Evolutionary conservation across 768 basidiomycete genomes (phyloP).

Genomic region (Hydnum rufescens): DNA sequence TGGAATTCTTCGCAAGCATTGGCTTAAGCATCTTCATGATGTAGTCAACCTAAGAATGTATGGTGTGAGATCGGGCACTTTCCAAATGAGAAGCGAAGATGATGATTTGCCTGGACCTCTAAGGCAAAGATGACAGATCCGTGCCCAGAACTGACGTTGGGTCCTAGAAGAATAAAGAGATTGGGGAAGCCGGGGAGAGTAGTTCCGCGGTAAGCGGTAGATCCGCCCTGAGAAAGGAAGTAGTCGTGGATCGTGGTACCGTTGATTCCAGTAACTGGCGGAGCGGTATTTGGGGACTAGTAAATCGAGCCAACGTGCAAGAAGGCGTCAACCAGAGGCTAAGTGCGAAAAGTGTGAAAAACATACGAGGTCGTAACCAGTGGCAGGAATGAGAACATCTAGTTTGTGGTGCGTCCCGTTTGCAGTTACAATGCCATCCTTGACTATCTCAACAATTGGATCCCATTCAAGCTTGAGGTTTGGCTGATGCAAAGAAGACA

Average conservation of each 20-base stretch:
- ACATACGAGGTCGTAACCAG: not conserved
- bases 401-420: conserved; percentile 15
- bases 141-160: conserved; percentile 39
- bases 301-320: not conserved
- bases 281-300: not conserved
- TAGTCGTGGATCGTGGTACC: conserved; percentile 24
- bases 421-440: conserved; percentile 3
- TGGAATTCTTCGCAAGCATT: not conserved
- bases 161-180: conserved; percentile 30
- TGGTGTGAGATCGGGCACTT: conserved; percentile 7
- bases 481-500: conserved; percentile 29
- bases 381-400: not conserved
- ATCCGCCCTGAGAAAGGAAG: conserved; percentile 28
- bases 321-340: not conserved
- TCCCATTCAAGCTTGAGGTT: conserved; percentile 36
- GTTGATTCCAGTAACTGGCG: not conserved
- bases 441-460: not conserved
- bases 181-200: conserved; percentile 39
- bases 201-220: conserved; percentile 33
- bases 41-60: not conserved
- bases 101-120: conserved; percentile 33
- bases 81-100: conserved; percentile 31
- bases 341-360: not conserved
- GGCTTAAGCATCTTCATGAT: not conserved
- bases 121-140: conserved; percentile 36